Base-by-base conservation (phyloP, 202 grass and related monocot species). In the Brachypodium distachyon region DNA sequence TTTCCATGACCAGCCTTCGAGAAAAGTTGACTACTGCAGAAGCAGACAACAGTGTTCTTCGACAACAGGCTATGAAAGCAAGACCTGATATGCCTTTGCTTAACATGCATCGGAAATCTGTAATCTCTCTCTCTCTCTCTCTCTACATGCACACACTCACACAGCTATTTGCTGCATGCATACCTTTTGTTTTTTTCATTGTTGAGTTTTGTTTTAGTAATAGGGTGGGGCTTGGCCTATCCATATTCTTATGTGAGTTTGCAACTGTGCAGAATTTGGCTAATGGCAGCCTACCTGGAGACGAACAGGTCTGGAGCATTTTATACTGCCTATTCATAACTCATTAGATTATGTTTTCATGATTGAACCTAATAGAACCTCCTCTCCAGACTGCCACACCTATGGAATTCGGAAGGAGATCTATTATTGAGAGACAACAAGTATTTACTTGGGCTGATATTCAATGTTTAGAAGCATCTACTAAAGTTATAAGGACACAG, bases 1-100 rank as follows among this genome's bases (percentile, higher is more conserved):
- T 83, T 73, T 58, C 61, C 67, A 57, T 84, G 31, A 61, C 37
- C 75, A 98, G 95, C 67, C 89, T 98, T 73, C 86, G 88, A 90
- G 91, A 90, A 54, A 97, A 97, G 66, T 41, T 97, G 36, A 77
- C 82, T 77, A 93, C 44, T 55, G 80, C 75, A 51, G 95, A 98
- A 85, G 84, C 82, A 56, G 95, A 98, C 88, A 90, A 85, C 48
- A 83, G 89, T 61, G 80, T 85, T 79, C 85, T 98, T 37, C 81
- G 87, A 44, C 89, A 98, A 58, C 91, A 98, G 49, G 81, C 91
- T 42, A 48, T 56, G 62, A 93, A 81, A 88, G 54, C 77, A 57
- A 55, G 72, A 75, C 83, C 81, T 74, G 87, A 93, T 84, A 61
- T 86, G 56, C 49, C 78, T 78, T 78, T 79, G 70, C 88, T 85